Base-by-base conservation (phyloP, 805 yeast species). In the Myxozyma neotropica region DNA sequence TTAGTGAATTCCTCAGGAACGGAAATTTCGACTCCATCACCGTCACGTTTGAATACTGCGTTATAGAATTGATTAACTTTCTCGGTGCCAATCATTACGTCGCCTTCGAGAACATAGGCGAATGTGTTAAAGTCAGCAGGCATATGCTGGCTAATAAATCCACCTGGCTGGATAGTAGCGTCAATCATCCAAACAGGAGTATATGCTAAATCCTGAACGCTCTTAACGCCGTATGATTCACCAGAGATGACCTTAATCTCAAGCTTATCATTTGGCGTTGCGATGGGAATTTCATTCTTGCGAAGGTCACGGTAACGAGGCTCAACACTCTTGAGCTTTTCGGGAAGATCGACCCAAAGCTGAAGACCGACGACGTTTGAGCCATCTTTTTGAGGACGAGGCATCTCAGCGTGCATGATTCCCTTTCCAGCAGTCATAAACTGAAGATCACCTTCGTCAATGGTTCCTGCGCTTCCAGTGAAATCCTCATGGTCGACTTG, bases 391-490 rank as follows among this genome's bases (percentile, higher is more conserved):
- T 76, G 77, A 39, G 78, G 76, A 36, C 85, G 85, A 7, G 96
- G 96, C 83, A 89, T 89, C 71, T 90, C 96, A 1, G 90, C 81
- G 54, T 63, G 97, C 55, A 88, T 88, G 38, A 89, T 83, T 52
- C 95, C 97, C 67, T 81, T 81, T 60, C 96, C 96, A 4, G 96
- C 96, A 27, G 96, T 90, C 96, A 90, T 90, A 73, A 90, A 89
- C 73, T 90, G 97, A 66, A 91, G 77, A 71, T 90, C 97, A 58
- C 96, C 96, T 6, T 89, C 83, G 62, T 81, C 79, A 54, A 91
- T 75, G 7, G 88, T 78, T 57, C 96, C 96, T 54, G 81, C 79
- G n/a, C 87, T 76, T 0, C 96, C 96, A 1, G 95, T 88, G 74
- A 90, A 89, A 72, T 91, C 97, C 70, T 87, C 91, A 71, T 88